Evolutionary conservation across 805 yeast genomes (phyloP), one percentile per base, ranked within the genome.

Genomic region (Metschnikowia orientalis): DNA sequence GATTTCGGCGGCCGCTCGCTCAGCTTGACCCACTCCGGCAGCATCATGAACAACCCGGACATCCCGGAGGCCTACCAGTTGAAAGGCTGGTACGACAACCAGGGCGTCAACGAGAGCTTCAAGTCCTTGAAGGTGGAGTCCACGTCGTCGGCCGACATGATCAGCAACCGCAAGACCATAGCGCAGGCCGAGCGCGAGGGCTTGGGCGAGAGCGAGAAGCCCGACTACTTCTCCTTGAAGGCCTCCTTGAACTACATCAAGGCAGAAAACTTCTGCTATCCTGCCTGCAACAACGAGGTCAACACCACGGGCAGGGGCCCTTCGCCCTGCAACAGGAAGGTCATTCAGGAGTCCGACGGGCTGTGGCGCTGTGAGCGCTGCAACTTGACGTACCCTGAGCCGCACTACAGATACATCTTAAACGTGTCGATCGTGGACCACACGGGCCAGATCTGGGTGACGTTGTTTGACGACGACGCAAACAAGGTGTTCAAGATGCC

Each of bases 301-400:
- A 46, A 45, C 26, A 33, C 30, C 17, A 30, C 46, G 7, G 77
- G 73, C 24, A 42, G 50, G 24, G 50, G 50, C 4, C 45, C 50
- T 6, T 26, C 43, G 12, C 37, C 57, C 5, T 92, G 98, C 67
- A 80, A 80, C 55, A 79, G 88, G 53, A 92, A 92, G 61, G 86
- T 88, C 18, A 63, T 82, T 26, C 85, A 85, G 51, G 68, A 75
- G 19, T 81, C 76, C 51, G 66, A 60, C 42, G 86, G 82, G 9
- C 67, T 79, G 11, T 89, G 95, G 95, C 77, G 95, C 57, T 92
- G 98, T 67, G 97, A 89, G 56, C 82, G 81, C 56, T 89, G 97
- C 71, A 81, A 85, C 49, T 66, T 73, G 35, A 74, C 73, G 41
- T 80, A 75, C 52, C 67, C 72, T 2, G 71, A 68, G 28, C 97